phyloP scores from a whole-genome alignment of 805 yeast species.

The Metschnikowia shivogae region DNA sequence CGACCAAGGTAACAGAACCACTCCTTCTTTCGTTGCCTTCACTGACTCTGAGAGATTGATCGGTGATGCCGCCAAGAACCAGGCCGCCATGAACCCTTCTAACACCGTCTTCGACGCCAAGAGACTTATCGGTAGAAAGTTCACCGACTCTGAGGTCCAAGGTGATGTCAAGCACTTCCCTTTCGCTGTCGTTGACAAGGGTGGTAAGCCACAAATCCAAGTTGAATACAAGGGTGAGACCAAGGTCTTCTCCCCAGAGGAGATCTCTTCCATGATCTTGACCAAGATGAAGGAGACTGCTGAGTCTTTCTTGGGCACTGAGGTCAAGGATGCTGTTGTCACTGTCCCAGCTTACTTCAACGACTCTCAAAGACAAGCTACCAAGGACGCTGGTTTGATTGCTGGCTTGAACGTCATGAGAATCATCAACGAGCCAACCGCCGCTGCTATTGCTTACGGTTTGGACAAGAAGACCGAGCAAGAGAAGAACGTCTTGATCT shows the following conservation, averaged over 20 bases:
- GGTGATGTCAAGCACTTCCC: slow-evolving; percentile 31
- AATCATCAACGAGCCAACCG: slow-evolving; percentile 80
- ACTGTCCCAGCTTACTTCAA: slow-evolving; percentile 93
- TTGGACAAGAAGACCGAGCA: slow-evolving; percentile 47
- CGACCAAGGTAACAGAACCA: slow-evolving; percentile 34
- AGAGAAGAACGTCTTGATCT: slow-evolving; percentile 58
- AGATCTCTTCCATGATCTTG: slow-evolving; percentile 31
- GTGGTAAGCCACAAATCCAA: slow-evolving; percentile 28
- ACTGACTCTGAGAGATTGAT: slow-evolving; percentile 32
- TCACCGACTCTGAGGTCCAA: slow-evolving; percentile 26
- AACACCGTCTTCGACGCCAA: slow-evolving; percentile 33
- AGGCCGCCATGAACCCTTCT: slow-evolving; percentile 32
- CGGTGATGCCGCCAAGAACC: slow-evolving; percentile 34
- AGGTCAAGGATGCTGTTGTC: slow-evolving; percentile 82
- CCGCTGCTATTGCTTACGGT: slow-evolving; percentile 33
- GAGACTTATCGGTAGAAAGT: slow-evolving; percentile 32
- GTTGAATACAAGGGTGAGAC: slow-evolving; percentile 33
- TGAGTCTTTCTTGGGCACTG: slow-evolving; percentile 69
- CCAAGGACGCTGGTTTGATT: slow-evolving; percentile 89
- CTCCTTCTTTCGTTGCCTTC: slow-evolving; percentile 32
- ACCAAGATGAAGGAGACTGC: slow-evolving; percentile 47
- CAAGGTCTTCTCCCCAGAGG: slow-evolving; percentile 31
- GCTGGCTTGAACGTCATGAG: slow-evolving; percentile 86
- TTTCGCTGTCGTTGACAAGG: slow-evolving; percentile 29
- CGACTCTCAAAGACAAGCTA: slow-evolving; percentile 92